These are phyloP conservation scores for Pseudotsuga menziesii DNA, from an alignment of 75 land plant genomes.

Conservation along the genomic window DNA sequence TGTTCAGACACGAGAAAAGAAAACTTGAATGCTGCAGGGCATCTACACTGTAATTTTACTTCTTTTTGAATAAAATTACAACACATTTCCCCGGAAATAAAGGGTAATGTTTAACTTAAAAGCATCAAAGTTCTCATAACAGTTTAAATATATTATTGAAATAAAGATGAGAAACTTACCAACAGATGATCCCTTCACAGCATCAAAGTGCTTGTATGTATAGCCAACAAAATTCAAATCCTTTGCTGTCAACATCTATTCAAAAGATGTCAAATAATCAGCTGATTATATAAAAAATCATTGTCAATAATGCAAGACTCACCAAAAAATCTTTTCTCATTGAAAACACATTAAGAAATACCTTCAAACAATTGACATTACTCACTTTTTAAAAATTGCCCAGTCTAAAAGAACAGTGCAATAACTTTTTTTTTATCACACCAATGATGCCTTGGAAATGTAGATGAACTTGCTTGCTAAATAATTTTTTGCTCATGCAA, in stretches of 20 bases:
- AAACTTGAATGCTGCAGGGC: background rate
- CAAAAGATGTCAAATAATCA: slow-evolving; percentile 10
- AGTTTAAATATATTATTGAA: background rate
- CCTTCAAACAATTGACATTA: background rate
- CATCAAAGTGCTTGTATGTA: slow-evolving; percentile 75
- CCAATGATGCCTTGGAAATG: no score
- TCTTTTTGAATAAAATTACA: no score
- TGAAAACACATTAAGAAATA: background rate
- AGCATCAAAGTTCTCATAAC: background rate
- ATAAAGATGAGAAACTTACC: slow-evolving; percentile 21
- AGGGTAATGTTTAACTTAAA: no score
- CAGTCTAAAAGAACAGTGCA: background rate
- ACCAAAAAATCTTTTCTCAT: background rate
- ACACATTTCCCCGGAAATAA: no score
- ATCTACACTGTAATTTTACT: no score
- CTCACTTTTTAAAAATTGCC: no score
- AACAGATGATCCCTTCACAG: slow-evolving; percentile 40
- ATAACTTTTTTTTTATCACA: background rate
- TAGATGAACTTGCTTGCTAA: no score
- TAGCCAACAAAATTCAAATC: slow-evolving; percentile 78
- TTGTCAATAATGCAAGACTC: background rate
- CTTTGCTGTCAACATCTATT: slow-evolving; percentile 43
- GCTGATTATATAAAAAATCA: background rate
- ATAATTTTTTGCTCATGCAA: no score
- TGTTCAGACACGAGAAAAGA: background rate